Conservation (phyloP, 1,284 basidiomycete species). For the Stereum hirsutum region DNA sequence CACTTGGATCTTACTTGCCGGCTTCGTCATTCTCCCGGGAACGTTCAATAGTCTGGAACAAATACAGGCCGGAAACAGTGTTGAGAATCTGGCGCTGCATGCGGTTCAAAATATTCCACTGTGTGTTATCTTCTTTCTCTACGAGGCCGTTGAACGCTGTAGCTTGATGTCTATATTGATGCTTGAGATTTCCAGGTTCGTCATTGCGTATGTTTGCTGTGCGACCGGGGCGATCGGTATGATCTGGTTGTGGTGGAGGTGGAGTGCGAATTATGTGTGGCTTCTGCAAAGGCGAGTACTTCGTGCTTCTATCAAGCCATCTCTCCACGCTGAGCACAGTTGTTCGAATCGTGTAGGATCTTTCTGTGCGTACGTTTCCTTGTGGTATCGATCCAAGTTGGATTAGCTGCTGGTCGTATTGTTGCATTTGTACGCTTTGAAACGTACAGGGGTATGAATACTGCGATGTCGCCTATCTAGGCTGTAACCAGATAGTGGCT, state of each 20-base stretch:
- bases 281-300: too few species aligned
- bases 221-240: neutral
- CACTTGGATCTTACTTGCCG: constrained; percentile 49
- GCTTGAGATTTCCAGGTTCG: neutral
- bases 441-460: too few species aligned
- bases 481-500: too few species aligned
- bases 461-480: too few species aligned
- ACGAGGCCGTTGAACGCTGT: neutral
- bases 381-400: too few species aligned
- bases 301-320: too few species aligned
- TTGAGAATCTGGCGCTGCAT: neutral
- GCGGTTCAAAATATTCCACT: constrained; percentile 1
- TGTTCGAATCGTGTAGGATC: too few species aligned
- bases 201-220: neutral
- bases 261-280: neutral
- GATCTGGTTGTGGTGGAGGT: neutral
- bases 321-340: too few species aligned
- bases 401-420: too few species aligned
- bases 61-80: constrained; percentile 8
- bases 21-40: constrained; percentile 49
- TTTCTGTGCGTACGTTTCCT: neutral
- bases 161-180: neutral
- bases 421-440: too few species aligned
- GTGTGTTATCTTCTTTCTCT: neutral
- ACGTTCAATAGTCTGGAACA: constrained; percentile 41